Evolutionary conservation across 345 rosid species (phyloP).

Genomic region (Bruguiera parviflora): DNA sequence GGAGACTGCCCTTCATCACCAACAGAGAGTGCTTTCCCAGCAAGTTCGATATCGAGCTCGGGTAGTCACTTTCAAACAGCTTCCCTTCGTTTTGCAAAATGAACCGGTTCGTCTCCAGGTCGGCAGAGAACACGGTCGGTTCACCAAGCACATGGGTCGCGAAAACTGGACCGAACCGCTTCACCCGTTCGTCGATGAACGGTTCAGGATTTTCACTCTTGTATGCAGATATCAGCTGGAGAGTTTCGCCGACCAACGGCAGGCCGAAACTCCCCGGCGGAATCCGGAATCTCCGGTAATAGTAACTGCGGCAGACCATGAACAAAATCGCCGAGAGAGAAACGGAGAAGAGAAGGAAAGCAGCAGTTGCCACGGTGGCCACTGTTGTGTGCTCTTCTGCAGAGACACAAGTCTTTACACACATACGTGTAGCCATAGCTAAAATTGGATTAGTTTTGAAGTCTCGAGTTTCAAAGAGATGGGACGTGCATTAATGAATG

Average conservation of each 20-base stretch:
- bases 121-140: conserved; percentile 83
- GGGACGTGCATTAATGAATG: conserved; percentile 24
- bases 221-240: conserved; percentile 86
- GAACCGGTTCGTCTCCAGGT: conserved; percentile 82
- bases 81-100: conserved; percentile 88
- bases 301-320: conserved; percentile 37
- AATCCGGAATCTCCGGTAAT: conserved; percentile 49
- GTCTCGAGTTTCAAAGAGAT: neutral
- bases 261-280: conserved; percentile 88
- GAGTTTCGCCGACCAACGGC: conserved; percentile 86
- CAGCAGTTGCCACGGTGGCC: conserved; percentile 23
- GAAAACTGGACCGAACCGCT: conserved; percentile 71
- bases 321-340: conserved; percentile 25
- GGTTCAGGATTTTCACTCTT: conserved; percentile 96
- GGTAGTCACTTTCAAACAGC: conserved; percentile 78
- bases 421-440: neutral
- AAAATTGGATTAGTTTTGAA: neutral
- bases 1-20: conserved; percentile 83
- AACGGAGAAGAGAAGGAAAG: conserved; percentile 17
- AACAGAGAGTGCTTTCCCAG: conserved; percentile 86
- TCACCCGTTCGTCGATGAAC: conserved; percentile 81
- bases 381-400: too few relatives aligned
- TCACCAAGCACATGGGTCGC: conserved; percentile 81
- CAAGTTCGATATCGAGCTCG: conserved; percentile 80
- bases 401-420: neutral